Conservation (phyloP, 805 yeast species). For the Grigorovia jiainica region DNA sequence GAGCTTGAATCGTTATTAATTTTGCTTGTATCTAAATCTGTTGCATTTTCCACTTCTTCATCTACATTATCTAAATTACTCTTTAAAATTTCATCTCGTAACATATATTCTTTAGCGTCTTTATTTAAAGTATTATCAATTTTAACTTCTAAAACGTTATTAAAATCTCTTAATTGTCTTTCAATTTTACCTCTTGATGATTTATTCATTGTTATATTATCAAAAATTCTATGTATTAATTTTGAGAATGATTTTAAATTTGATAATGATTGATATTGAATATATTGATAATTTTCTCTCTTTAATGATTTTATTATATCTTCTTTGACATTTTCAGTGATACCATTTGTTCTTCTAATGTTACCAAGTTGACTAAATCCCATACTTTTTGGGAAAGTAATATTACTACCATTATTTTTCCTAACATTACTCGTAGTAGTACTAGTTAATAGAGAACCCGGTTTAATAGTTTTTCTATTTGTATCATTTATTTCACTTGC, state of each 20-base stretch:
- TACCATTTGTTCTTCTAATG: neutral
- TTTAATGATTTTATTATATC: constrained; percentile 7
- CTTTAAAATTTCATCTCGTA: neutral
- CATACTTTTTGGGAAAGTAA: too few species aligned
- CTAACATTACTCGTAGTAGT: too few species aligned
- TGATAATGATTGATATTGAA: constrained; percentile 22
- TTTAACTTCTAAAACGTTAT: constrained; percentile 14
- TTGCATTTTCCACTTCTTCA: too few species aligned
- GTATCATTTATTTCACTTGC: too few species aligned
- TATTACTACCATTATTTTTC: too few species aligned
- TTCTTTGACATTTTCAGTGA: neutral
- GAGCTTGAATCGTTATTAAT: neutral
- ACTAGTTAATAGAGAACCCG: too few species aligned
- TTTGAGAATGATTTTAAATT: constrained; percentile 19
- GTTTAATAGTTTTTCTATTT: too few species aligned
- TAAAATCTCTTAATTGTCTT: constrained; percentile 18
- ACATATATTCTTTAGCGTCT: constrained; percentile 12
- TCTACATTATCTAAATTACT: too few species aligned
- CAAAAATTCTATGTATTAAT: constrained; percentile 20
- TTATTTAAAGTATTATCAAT: constrained; percentile 14
- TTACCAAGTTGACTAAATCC: too few species aligned
- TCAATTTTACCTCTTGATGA: constrained; percentile 18
- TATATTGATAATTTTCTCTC: constrained; percentile 13
- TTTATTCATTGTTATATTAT: constrained; percentile 21
- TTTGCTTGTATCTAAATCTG: too few species aligned